Base-by-base conservation (phyloP, 2,329 filamentous ascomycete genomes). In the Chalara sp. region DNA sequence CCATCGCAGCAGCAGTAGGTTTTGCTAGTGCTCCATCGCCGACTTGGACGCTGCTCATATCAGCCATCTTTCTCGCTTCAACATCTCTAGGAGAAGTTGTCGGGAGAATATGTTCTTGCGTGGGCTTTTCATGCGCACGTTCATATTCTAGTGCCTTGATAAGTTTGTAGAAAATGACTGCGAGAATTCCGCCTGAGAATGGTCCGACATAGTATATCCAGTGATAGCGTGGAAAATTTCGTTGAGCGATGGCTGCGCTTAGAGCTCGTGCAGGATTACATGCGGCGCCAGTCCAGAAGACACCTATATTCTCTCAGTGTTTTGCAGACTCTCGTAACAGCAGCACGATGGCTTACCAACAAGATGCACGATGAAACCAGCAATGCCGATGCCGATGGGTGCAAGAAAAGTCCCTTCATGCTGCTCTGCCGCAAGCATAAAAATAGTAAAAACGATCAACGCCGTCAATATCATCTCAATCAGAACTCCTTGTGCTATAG, bases 151-250 rank as follows among this genome's bases (percentile, higher is more conserved):
- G 66, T 32, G 67, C 61, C 61, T 77, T 78, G 49, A 81, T 65
- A 3, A 76, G 55, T 52, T 69, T 70, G 65, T 79, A 81, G 21
- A 78, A 68, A 6, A 53, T 66, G n/a, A 67, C 72, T 1, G 78
- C 76, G 11, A 81, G 61, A 5, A 75, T 47, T 1, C 73, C 59
- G 0, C 79, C 79, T 47, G 78, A 64, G 7, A 72, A 63, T 1
- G 79, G 78, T 0, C 76, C 78, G 5, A 80, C 50, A 56, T 68
- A 70, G 57, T 76, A 76, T 35, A 76, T 73, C 72, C 73, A 76
- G 54, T 75, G 72, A 50, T 74, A 69, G 5, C 52, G 46, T 12
- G 67, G 64, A 51, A 76, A 75, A 1, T 61, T 65, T 6, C 60
- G 58, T 1, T 66, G 69, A 21, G 72, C 65, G 37, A 75, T 71